Evolutionary conservation across 2,329 filamentous ascomycete species (phyloP), one percentile per base, ranked within the genome.

Genomic region (Zymoseptoria passerinii): DNA sequence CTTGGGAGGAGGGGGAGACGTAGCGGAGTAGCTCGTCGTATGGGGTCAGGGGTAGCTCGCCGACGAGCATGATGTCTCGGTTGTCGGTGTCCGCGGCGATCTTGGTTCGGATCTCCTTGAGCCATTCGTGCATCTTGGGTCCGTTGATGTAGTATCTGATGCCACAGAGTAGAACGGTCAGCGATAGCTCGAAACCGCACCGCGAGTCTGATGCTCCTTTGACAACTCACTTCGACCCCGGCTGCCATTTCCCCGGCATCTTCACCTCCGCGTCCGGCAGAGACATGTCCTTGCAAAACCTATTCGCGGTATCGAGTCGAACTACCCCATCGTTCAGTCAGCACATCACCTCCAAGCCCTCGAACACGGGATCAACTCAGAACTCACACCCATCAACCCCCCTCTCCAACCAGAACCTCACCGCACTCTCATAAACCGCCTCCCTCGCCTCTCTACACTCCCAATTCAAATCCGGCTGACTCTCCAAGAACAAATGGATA

Each of bases 391-490:
- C 75, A 50, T 76, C 74, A 0, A 88, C 84, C 2, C 88, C 89
- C 29, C 83, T 81, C 53, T 88, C 77, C 0, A 94, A 80, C 90
- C 90, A 94, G 70, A 92, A 94, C 16, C 63, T 61, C 13, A 71
- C 61, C 16, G 82, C 80, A 40, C 61, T 61, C 35, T 86, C 79
- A 70, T 90, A 88, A 6, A 92, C 84, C 1, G 88, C 89, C 51
- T 82, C 75, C 16, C 88, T 81, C 0, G 87, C 82, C 8, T 81
- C 82, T 0, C 79, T 78, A 58, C 86, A 88, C 68, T 92, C 87
- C 88, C 89, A 94, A 73, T 94, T 94, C n/a, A 94, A 78, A 66
- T 94, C 90, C 0, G 90, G 89, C 70, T 92, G 89, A 63, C 89
- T 83, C 4, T 81, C 81, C 6, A 86, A 84, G 71, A 90, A 95